Percentiles rank a stretch among this genome's conserved stretches.
These are phyloP conservation scores for Claviceps sp. DNA, from an alignment of 2,329 filamentous ascomycete species.

Conservation along the genomic window DNA sequence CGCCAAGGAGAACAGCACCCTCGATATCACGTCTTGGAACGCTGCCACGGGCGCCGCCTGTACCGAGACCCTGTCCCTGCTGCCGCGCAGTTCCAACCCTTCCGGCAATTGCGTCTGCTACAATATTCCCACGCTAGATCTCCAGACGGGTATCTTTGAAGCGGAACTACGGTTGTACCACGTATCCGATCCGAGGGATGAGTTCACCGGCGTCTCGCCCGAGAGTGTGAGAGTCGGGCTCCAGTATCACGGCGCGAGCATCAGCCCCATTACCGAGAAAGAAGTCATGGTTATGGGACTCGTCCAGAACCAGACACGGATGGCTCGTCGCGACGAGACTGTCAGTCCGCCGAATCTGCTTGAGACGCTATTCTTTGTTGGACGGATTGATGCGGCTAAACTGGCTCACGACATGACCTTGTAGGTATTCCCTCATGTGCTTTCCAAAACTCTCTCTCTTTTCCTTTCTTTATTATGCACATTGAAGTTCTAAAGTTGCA, in stretches of 20 bases:
- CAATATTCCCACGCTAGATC: constrained; percentile 61
- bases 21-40: constrained; percentile 46
- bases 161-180: constrained; percentile 66
- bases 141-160: constrained; percentile 54
- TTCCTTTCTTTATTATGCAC: too few relatives aligned
- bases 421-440: constrained; percentile 30
- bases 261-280: constrained; percentile 15
- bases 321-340: constrained; percentile 2
- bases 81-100: constrained; percentile 52
- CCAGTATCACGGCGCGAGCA: constrained; percentile 37
- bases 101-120: constrained; percentile 73
- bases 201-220: constrained; percentile 37
- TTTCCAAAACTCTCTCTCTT: too few relatives aligned
- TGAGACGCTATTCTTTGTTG: constrained; percentile 55
- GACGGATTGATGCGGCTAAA: constrained; percentile 47
- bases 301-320: constrained; percentile 8
- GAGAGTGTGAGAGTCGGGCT: constrained; percentile 42
- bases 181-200: constrained; percentile 43
- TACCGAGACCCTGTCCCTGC: constrained; percentile 35
- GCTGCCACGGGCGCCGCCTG: constrained; percentile 45
- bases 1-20: constrained; percentile 28
- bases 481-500: too few relatives aligned
- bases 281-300: constrained; percentile 15
- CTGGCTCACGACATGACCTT: constrained; percentile 43
- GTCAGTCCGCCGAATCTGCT: constrained; percentile 31